Base-by-base conservation (phyloP, 2,329 filamentous ascomycete genomes). In the Cladosporium colombiae region DNA sequence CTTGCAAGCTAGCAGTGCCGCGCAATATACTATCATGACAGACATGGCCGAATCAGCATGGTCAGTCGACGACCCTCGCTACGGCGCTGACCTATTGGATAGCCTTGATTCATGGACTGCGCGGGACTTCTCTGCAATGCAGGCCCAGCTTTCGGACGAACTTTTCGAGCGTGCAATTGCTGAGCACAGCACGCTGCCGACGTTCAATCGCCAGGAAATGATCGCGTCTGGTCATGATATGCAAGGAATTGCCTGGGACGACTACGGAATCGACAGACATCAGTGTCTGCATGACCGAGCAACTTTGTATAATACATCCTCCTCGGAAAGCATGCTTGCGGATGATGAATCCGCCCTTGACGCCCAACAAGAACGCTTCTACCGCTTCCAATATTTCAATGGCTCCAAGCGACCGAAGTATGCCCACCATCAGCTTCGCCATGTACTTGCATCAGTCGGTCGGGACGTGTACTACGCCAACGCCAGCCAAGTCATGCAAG, bases 401-500 rank as follows among this genome's bases (percentile, higher is more conserved):
- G 75, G 81, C 0, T 76, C 76, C 13, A 80, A 83, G 68, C 81
- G 78, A 63, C 81, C 83, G 5, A 80, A 78, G n/a, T 81, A 84
- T 56, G 80, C 82, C 33, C 86, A 88, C 72, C 87, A 86, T 68
- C 86, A 88, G 70, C 79, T 88, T 3, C 84, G 86, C 16, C 86
- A 88, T 68, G 75, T 86, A 10, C 78, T 88, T 70, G 83, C 83
- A 5, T 81, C 83, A 3, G 82, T 81, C 10, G 82, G 83, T 14
- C 81, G 82, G 49, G 85, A 85, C 57, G 74, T 88, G 4, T 84
- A 84, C 70, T 88, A 86, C 71, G 81, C 82, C 27, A 75, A 77
- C 25, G 78, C 79, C 31, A 80, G 79, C 18, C 79, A 80, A 65
- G 75, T 88, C 5, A 78, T 81, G 63, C 81, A 81, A 16, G 84